Conservation (phyloP, 768 basidiomycete species). For the Kwoniella bestiolae region DNA sequence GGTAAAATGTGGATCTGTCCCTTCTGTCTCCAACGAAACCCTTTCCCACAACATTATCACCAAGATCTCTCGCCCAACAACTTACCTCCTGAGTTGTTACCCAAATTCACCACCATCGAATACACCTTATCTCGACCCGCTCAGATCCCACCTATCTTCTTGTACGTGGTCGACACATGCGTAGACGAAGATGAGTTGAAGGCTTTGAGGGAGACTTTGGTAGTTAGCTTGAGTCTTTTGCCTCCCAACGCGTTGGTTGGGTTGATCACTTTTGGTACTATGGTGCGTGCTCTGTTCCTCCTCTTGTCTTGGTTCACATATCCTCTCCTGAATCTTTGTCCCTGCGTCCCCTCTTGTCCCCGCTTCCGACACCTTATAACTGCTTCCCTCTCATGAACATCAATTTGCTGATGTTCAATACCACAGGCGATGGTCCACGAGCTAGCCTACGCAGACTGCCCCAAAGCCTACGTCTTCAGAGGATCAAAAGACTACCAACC, state of each 20-base stretch:
- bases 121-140: conserved; percentile 94
- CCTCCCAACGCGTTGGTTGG: conserved; percentile 95
- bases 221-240: conserved; percentile 88
- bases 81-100: conserved; percentile 90
- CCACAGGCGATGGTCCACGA: conserved; percentile 94
- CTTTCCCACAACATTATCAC: conserved; percentile 92
- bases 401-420: no score
- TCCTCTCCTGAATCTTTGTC: no score
- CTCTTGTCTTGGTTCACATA: neutral
- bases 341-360: no score
- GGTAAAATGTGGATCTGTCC: conserved; percentile 99
- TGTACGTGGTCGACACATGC: conserved; percentile 97
- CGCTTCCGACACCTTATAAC: no score
- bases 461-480: conserved; percentile 98
- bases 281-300: conserved; percentile 66
- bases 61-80: conserved; percentile 98
- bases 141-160: conserved; percentile 91
- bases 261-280: conserved; percentile 93
- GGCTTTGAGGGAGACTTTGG: conserved; percentile 90
- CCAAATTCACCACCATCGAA: conserved; percentile 99
- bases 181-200: conserved; percentile 89
- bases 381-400: no score
- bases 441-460: conserved; percentile 92
- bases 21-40: conserved; percentile 94
- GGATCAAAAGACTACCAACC: conserved; percentile 94